Conservation (phyloP, 306 rosid species). For the Citrullus colocynthis region DNA sequence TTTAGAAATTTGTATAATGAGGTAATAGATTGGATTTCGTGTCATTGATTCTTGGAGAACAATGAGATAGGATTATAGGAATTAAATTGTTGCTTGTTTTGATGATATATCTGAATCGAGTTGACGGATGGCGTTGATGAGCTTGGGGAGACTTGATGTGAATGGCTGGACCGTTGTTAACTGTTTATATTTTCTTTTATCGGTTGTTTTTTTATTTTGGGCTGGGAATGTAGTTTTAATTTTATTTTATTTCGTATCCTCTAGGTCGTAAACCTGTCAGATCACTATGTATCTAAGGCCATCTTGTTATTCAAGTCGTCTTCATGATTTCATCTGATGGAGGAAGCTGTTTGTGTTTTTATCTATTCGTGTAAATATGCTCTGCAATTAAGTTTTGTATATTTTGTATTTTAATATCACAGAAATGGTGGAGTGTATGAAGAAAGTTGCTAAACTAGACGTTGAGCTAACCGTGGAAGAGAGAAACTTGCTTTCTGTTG, state of each 20-base stretch:
- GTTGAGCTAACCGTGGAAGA: constrained; percentile 91
- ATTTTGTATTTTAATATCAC: constrained; percentile 12
- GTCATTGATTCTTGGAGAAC: background rate
- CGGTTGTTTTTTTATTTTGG: background rate
- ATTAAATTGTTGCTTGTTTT: background rate
- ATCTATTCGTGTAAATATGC: background rate
- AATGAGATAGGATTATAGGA: background rate
- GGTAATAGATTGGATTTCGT: background rate
- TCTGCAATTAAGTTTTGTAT: background rate
- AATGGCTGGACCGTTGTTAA: background rate
- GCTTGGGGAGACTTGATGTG: background rate
- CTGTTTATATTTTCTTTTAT: background rate
- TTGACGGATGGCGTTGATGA: background rate
- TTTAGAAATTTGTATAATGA: background rate
- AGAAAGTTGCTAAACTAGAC: constrained; percentile 79
- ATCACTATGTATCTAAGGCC: background rate
- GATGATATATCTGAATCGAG: background rate
- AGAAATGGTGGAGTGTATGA: constrained; percentile 98
- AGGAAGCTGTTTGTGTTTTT: background rate
- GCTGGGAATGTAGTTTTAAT: background rate
- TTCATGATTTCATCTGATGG: background rate
- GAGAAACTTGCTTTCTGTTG: constrained; percentile 97
- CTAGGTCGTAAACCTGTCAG: background rate
- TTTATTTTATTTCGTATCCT: background rate
- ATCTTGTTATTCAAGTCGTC: background rate